Evolutionary conservation across 306 rosid species (phyloP), one percentile per base, ranked within the genome.

Genomic region (Castanea crenata): DNA sequence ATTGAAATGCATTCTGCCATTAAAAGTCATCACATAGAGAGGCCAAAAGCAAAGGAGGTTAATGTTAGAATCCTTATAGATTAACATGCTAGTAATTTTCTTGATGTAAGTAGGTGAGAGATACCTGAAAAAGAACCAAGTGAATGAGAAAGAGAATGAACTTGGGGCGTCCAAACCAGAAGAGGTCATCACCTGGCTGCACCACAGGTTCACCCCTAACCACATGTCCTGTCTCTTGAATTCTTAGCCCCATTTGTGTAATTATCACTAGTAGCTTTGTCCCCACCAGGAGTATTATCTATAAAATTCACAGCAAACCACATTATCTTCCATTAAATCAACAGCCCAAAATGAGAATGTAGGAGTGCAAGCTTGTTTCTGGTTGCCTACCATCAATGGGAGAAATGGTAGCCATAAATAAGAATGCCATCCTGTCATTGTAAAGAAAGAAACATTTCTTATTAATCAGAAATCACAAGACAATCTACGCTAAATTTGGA

Each of bases 381-480:
- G 51, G 69, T 13, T 67, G 73, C 98, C 88, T 88, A 94, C 98
- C 81, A 85, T 57, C 32, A 94, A 69, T 59, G 98, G 91, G 73
- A 92, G 27, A 74, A 90, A 88, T 71, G 98, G 98, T 73, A 94
- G 86, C 98, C 98, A 94, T 1, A 83, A 75, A 81, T 88, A 85
- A 67, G 97, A 64, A 80, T 91, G 4, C 90, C 89, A 87, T 77
- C 95, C 97, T 94, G 94, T 79, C 27, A 79, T 79, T 29, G n/a
- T 27, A 67, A 11, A 68, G 32, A 75, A 46, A 46, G 31, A 68
- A 55, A 38, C 62, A 63, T 29, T 73, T 70, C 52, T 64, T 21
- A 38, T 2, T 7, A 5, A 31, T 87, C 25, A 78, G 69, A 9
- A 74, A 70, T 29, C 70, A 15, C 23, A 27, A 67, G 12, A 3